Evolutionary conservation across 2,329 filamentous ascomycete genomes (phyloP).

Genomic region (Chaetomium globosum): DNA sequence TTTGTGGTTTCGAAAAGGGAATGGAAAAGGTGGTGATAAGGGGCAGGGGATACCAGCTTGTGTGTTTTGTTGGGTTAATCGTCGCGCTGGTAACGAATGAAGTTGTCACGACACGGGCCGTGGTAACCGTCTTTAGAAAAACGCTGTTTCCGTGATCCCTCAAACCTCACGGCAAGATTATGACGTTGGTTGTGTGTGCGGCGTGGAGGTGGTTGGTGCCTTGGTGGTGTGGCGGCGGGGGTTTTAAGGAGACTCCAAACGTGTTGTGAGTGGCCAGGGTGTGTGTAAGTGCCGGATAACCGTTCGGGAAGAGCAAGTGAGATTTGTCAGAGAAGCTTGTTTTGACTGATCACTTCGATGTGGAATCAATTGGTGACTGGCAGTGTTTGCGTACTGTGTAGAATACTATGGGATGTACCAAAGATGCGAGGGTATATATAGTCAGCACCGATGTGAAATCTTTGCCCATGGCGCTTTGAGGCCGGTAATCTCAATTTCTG

Average conservation of each 20-base stretch:
- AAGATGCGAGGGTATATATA: not conserved
- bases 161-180: not conserved
- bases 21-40: not conserved
- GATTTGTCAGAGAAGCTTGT: conserved; percentile 9
- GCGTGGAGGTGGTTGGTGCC: not conserved
- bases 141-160: no score
- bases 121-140: not conserved
- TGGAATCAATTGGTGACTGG: not conserved
- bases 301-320: not conserved
- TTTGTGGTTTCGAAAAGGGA: not conserved
- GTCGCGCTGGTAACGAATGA: not conserved
- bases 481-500: not conserved
- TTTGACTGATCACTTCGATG: conserved; percentile 7
- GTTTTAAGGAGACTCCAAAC: not conserved
- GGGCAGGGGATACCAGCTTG: not conserved
- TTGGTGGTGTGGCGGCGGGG: conserved; percentile 6
- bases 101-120: not conserved
- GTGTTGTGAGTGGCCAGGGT: not conserved
- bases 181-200: conserved; percentile 16
- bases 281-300: conserved; percentile 18
- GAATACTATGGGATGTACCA: not conserved
- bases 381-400: not conserved
- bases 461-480: not conserved
- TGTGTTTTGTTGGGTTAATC: not conserved
- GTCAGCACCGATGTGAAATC: not conserved